Evolutionary conservation across 2,329 filamentous ascomycete species (phyloP), one percentile per base, ranked within the genome.

Genomic region (Eurotiales sp.): DNA sequence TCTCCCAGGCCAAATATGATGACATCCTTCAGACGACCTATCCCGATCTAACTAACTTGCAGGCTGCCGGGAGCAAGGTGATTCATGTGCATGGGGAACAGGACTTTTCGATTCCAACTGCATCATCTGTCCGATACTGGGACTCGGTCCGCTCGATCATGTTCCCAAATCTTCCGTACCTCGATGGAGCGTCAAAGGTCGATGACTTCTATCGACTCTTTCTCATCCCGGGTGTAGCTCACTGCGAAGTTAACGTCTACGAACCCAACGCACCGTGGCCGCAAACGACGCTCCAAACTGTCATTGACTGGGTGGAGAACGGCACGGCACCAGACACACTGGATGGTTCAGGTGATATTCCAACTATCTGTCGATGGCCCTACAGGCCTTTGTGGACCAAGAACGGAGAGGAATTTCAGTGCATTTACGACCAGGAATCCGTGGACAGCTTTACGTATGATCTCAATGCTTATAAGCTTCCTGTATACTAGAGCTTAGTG

Each of bases 51-150:
- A 77, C 74, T 0, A 55, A 66, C 8, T 81, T 81, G 68, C 66
- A 76, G 29, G 52, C 66, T 2, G 58, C 68, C 0, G 80, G 79
- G 19, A 79, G 77, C 50, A 83, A 83, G 63, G 63, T 83, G 4
- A 64, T 83, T 10, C 78, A 82, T 62, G 81, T 74, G 67, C 80
- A 83, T 64, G 80, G 79, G 47, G 79, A 83, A 63, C 76, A 74
- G 1, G 81, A 83, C 61, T 63, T 70, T 12, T 74, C 70, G 6
- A 68, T 84, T 54, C 79, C 79, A 1, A 62, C 80, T 1, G 77
- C 70, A 4, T 79, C 77, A 0, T 81, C 78, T 0, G 73, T 81
- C 1, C 77, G 74, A 59, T 84, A 82, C 69, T 77, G 72, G 64
- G 70, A 82, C 49, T 75, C 77, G 3, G 79, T 83, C 30, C 74